Evolutionary conservation across 768 basidiomycete species (phyloP), one percentile per base, ranked within the genome.

Genomic region (Panus rudis): DNA sequence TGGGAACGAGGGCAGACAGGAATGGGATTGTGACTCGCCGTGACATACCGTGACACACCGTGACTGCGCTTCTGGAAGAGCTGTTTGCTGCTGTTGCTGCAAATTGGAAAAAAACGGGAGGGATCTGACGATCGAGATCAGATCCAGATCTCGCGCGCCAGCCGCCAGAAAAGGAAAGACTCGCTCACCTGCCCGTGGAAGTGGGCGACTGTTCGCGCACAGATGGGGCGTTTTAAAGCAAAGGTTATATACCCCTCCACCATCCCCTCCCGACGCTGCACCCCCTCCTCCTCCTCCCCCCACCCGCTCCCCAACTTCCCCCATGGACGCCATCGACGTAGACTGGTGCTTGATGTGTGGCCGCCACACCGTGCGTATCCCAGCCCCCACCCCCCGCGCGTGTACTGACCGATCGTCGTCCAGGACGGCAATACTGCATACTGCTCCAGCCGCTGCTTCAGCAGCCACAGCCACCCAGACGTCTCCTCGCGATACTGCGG

Each of bases 291-390:
- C 34, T 23, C 44, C 35, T 26, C 39, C 55, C 52, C 42, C 49
- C 31, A 33, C 42, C 22, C 2, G 42, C 31, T 39, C 35, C 16
- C 37, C 37, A 23, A 3, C 34, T 22, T 23, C 47, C 17, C 41
- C 13, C 21, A 54, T 55, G 55, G 51, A 51, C 52, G 60, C 63
- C 53, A 77, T 81, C 72, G 81, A 83, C 62, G 71, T 73, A 51
- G 75, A 83, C 66, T 83, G 79, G 79, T 87, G 84, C 59, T 67
- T 85, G 51, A 67, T 69, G 43, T 87, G 84, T 68, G 69, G 71
- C 51, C 69, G 72, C 50, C 73, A 70, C 51, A 61, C 80, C 49
- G 82, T 76, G 59, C 27, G 77, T 74, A 38, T 42, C 35, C 28
- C 46, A 41, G 31, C 19, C 33, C 17, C 38, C 31, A 23, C 44